Conservation (phyloP, 768 basidiomycete species). For the Boletales sp. region DNA sequence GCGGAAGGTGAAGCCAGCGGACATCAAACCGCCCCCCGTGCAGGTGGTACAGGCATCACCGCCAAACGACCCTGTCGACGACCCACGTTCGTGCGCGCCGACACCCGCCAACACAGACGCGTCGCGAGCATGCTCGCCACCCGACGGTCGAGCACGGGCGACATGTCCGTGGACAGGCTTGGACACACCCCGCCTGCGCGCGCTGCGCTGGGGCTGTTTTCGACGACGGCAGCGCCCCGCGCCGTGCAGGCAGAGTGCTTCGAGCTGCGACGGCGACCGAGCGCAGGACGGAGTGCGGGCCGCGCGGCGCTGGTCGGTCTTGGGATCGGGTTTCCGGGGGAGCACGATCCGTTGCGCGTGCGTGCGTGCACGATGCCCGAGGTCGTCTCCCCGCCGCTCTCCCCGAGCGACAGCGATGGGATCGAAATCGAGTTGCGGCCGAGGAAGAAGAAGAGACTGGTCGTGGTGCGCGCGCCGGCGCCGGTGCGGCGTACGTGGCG, state of each 20-base stretch:
- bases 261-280: slow-evolving; percentile 14
- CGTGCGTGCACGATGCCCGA: slow-evolving; percentile 20
- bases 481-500: slow-evolving; percentile 4
- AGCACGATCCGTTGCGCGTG: slow-evolving; percentile 12
- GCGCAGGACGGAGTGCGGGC: background rate
- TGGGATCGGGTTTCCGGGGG: slow-evolving; percentile 26
- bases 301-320: slow-evolving; percentile 17
- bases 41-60: background rate
- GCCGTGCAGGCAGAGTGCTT: background rate
- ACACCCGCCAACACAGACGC: slow-evolving; percentile 24
- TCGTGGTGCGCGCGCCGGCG: background rate
- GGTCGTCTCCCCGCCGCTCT: background rate
- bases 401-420: background rate
- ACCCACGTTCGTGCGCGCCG: slow-evolving; percentile 19
- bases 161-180: background rate
- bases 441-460: background rate
- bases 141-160: background rate
- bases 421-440: no score
- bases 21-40: no score
- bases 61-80: background rate
- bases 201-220: no score
- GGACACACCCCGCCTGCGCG: background rate
- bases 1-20: background rate
- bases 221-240: background rate
- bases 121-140: slow-evolving; percentile 24